These are phyloP conservation scores for Phytopythium montanum DNA, from an alignment of 352 stramenopile species.

Conservation along the genomic window DNA sequence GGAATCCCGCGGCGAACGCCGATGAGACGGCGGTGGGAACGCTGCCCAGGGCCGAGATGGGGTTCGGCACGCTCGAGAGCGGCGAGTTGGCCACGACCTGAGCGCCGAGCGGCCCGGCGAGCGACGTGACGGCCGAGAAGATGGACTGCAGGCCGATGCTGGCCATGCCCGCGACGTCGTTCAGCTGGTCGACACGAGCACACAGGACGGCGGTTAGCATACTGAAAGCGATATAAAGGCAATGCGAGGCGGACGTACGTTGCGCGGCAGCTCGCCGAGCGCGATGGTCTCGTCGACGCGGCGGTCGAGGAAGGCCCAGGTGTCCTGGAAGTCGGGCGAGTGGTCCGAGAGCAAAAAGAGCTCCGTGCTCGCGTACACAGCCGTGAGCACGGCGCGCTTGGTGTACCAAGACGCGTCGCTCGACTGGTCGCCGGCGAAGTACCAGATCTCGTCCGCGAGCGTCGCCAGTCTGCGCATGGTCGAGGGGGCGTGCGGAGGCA, in stretches of 20 bases:
- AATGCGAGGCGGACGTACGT: slow-evolving; percentile 36
- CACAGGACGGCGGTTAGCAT: not conserved
- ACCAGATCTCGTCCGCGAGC: slow-evolving; percentile 85
- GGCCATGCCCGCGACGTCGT: slow-evolving; percentile 73
- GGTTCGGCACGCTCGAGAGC: slow-evolving; percentile 68
- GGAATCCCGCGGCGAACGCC: slow-evolving; percentile 37
- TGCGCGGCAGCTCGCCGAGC: slow-evolving; percentile 75
- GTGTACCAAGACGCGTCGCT: slow-evolving; percentile 85
- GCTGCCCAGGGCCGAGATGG: slow-evolving; percentile 58
- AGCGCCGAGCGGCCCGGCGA: slow-evolving; percentile 61
- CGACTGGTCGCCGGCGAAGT: slow-evolving; percentile 84
- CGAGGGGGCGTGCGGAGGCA: slow-evolving; percentile 67
- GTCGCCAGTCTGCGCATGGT: slow-evolving; percentile 70
- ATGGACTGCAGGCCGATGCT: slow-evolving; percentile 77
- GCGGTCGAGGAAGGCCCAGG: slow-evolving; percentile 80
- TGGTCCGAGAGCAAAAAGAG: slow-evolving; percentile 84
- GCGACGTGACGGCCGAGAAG: slow-evolving; percentile 68
- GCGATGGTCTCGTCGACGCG: slow-evolving; percentile 79
- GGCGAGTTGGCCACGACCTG: slow-evolving; percentile 72
- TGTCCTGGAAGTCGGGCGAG: slow-evolving; percentile 69
- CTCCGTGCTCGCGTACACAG: slow-evolving; percentile 79
- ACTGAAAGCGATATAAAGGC: not conserved
- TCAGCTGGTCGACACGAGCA: slow-evolving; percentile 28
- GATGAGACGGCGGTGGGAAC: slow-evolving; percentile 46
- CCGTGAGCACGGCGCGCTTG: slow-evolving; percentile 75